A percentile compares a stretch with the other conserved stretches of the same genome.
These are phyloP conservation scores for Tetrastigma voinierianum DNA, from an alignment of 164 flowering plant species.

Conservation along the genomic window DNA sequence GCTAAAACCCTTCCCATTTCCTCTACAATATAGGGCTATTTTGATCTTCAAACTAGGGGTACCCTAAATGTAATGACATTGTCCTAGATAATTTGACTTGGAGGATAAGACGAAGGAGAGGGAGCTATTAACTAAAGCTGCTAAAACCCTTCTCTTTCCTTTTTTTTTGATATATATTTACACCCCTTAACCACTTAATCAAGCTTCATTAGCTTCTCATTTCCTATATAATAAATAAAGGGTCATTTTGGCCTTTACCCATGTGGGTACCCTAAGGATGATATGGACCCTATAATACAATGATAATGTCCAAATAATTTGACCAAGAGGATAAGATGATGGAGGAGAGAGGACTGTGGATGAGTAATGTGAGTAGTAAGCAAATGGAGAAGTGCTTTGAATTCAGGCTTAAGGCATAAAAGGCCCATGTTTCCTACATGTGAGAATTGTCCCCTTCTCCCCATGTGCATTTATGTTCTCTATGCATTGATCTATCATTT, in stretches of 20 bases:
- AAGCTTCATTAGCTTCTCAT: too few relatives aligned
- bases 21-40: background rate
- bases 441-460: conserved; percentile 25
- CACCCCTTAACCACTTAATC: too few relatives aligned
- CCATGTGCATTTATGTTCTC: conserved; percentile 28
- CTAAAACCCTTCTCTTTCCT: too few relatives aligned
- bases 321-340: conserved; percentile 10
- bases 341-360: background rate
- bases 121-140: too few relatives aligned
- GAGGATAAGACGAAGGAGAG: too few relatives aligned
- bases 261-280: too few relatives aligned
- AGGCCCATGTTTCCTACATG: conserved; percentile 30
- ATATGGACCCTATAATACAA: background rate
- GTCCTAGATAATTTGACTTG: too few relatives aligned
- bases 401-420: conserved; percentile 11
- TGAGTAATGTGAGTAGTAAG: background rate
- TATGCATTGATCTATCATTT: background rate
- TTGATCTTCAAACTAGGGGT: background rate
- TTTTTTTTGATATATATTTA: too few relatives aligned
- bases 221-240: background rate
- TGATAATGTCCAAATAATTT: background rate
- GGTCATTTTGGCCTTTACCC: background rate
- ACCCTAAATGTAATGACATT: too few relatives aligned
- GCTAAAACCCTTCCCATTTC: background rate
- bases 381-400: background rate